Evolutionary conservation across 257 asterid species (phyloP).

Genomic region (Solanum lignicaule): DNA sequence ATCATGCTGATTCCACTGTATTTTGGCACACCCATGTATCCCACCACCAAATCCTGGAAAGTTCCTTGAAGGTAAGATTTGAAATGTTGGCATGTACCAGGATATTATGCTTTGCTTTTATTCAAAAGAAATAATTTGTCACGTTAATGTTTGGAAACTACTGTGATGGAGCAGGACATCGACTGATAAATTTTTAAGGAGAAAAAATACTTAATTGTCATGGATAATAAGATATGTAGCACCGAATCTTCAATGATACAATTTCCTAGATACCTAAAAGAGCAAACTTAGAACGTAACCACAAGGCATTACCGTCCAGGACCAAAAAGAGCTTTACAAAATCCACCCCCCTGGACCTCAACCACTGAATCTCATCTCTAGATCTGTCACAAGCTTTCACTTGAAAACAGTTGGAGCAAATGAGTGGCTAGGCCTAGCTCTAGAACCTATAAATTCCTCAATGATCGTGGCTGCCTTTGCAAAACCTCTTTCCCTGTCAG

Average conservation of each 20-base stretch:
- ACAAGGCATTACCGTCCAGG: background rate
- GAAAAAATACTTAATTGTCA: background rate
- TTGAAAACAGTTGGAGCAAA: background rate
- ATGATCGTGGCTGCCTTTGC: background rate
- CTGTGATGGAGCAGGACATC: background rate
- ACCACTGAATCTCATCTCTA: background rate
- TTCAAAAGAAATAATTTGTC: background rate
- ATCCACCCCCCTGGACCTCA: background rate
- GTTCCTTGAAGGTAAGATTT: constrained; percentile 1
- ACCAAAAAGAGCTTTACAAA: background rate
- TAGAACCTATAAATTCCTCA: background rate
- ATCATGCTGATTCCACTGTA: constrained; percentile 79
- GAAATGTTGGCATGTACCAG: background rate
- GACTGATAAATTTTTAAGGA: background rate
- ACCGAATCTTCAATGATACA: background rate
- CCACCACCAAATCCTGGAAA: constrained; percentile 92
- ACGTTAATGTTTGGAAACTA: background rate
- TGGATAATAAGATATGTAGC: background rate
- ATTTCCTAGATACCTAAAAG: background rate
- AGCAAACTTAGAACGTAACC: background rate
- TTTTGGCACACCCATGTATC: constrained; percentile 98
- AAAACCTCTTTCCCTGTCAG: background rate
- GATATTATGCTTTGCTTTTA: background rate
- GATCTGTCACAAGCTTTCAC: background rate
- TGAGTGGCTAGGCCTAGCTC: background rate